Evolutionary conservation across 2,329 filamentous ascomycete genomes (phyloP).

Genomic region (Neofusicoccum laricinum): DNA sequence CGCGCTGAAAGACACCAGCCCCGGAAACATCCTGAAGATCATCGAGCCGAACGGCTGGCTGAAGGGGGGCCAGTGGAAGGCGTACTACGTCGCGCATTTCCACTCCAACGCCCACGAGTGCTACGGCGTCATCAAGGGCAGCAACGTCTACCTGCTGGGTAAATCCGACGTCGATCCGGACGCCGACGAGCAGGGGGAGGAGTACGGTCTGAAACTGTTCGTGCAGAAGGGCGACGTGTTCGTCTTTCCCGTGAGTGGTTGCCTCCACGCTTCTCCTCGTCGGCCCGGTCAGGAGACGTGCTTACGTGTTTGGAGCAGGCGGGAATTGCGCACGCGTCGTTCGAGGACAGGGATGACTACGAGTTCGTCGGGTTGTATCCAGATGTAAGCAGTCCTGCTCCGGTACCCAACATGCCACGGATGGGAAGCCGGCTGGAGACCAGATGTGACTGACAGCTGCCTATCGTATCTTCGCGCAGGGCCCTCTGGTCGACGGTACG

Average conservation of each 20-base stretch:
- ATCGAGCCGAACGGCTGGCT: constrained; percentile 7
- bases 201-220: not conserved
- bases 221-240: not conserved
- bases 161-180: not conserved
- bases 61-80: constrained; percentile 11
- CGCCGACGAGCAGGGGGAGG: not conserved
- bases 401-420: too few species aligned
- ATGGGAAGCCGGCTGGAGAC: too few species aligned
- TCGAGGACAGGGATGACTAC: not conserved
- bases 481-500: too few species aligned
- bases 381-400: not conserved
- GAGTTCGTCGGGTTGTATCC: not conserved
- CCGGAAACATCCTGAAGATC: not conserved
- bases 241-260: not conserved
- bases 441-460: too few species aligned
- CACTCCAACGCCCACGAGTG: constrained; percentile 1
- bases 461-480: too few species aligned
- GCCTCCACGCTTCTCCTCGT: too few species aligned
- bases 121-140: constrained; percentile 1
- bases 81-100: not conserved
- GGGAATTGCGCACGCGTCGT: not conserved
- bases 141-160: not conserved
- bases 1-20: not conserved
- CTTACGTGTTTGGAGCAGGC: not conserved
- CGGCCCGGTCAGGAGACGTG: not conserved